These are phyloP conservation scores for Sordariomycetes sp. DNA, from an alignment of 2,329 filamentous ascomycete species.

Conservation along the genomic window DNA sequence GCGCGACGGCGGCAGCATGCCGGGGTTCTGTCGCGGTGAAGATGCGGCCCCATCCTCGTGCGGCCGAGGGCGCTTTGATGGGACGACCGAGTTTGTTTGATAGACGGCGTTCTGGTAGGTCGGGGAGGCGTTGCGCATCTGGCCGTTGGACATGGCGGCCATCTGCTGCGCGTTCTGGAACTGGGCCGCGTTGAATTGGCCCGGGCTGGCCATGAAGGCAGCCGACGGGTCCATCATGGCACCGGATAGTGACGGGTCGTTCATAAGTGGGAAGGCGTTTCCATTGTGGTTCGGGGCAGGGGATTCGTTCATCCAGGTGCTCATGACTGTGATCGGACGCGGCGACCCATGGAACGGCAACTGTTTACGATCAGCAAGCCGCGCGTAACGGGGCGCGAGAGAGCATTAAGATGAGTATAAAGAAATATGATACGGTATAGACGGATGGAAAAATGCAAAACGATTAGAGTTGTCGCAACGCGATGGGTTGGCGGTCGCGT, in stretches of 20 bases:
- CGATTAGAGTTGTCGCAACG: constrained; percentile 1
- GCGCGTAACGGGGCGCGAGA: neutral
- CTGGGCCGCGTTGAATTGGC: constrained; percentile 49
- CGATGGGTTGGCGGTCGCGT: constrained; percentile 5
- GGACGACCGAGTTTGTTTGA: constrained; percentile 76
- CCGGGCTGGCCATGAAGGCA: constrained; percentile 48
- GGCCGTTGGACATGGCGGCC: constrained; percentile 64
- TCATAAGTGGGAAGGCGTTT: constrained; percentile 56
- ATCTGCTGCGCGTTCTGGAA: constrained; percentile 44
- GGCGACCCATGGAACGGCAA: constrained; percentile 3
- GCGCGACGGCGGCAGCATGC: constrained; percentile 69
- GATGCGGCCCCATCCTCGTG: constrained; percentile 75
- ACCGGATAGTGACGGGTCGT: constrained; percentile 36
- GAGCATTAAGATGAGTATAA: neutral
- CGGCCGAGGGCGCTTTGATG: constrained; percentile 76
- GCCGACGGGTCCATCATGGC: constrained; percentile 54
- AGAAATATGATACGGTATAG: neutral
- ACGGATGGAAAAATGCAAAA: constrained; percentile 1
- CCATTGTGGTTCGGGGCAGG: constrained; percentile 59
- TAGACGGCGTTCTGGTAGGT: constrained; percentile 70
- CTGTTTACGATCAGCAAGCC: constrained; percentile 1
- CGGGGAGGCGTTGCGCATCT: constrained; percentile 72
- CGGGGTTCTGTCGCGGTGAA: constrained; percentile 67
- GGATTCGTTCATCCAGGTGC: constrained; percentile 63
- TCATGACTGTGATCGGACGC: constrained; percentile 33